phyloP scores from a whole-genome alignment of 805 yeast genomes.

The Candida suzukii region DNA sequence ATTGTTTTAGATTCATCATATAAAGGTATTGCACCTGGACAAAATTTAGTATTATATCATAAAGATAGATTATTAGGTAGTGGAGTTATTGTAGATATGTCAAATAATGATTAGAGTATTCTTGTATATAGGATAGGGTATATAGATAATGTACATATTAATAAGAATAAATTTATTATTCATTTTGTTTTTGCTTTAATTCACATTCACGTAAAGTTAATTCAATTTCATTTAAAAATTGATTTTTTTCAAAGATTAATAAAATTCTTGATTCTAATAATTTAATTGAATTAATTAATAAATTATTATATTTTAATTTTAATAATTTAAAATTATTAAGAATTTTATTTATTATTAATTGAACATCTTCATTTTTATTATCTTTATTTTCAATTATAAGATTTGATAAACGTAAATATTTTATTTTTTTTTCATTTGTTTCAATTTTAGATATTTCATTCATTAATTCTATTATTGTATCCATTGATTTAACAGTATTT shows the following conservation, averaged over 20 bases:
- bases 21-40: slow-evolving; percentile 88
- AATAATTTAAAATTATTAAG: too few relatives aligned
- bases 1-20: slow-evolving; percentile 38
- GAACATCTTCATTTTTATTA: not conserved
- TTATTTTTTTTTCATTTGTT: not conserved
- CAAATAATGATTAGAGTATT: not conserved
- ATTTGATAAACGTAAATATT: not conserved
- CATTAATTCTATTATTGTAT: slow-evolving; percentile 6
- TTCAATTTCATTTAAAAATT: too few relatives aligned
- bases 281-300: too few relatives aligned
- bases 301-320: too few relatives aligned
- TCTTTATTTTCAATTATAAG: not conserved
- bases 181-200: too few relatives aligned
- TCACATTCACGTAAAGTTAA: too few relatives aligned
- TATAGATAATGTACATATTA: too few relatives aligned
- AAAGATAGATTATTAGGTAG: slow-evolving; percentile 64
- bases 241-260: too few relatives aligned
- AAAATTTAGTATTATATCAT: slow-evolving; percentile 67
- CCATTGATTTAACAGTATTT: slow-evolving; percentile 4
- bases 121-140: not conserved
- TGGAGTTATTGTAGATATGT: slow-evolving; percentile 30
- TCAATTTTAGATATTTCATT: not conserved
- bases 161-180: too few relatives aligned
- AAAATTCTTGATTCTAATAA: too few relatives aligned
- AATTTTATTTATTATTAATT: too few relatives aligned